Percentiles rank a stretch among this genome's conserved stretches.
These are phyloP conservation scores for Arthrinium puccinioides DNA, from an alignment of 2,329 filamentous ascomycete genomes.

Conservation along the genomic window DNA sequence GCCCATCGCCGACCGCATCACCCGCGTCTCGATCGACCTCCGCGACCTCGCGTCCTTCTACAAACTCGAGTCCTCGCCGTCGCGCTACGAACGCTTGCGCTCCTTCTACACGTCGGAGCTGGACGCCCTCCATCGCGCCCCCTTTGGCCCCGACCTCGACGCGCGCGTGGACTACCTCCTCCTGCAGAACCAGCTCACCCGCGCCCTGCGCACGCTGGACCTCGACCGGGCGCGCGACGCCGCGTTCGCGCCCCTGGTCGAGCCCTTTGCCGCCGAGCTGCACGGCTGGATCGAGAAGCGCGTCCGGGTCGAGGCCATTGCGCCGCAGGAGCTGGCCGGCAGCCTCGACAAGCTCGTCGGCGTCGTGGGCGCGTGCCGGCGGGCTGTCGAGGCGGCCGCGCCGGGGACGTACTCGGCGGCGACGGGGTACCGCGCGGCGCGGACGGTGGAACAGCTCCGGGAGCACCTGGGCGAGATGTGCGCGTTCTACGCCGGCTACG, in stretches of 20 bases:
- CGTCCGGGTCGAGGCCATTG: slow-evolving; percentile 34
- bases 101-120: slow-evolving; percentile 36
- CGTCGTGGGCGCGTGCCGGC: slow-evolving; percentile 23
- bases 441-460: slow-evolving; percentile 31
- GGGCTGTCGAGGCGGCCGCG: slow-evolving; percentile 25
- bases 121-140: slow-evolving; percentile 20
- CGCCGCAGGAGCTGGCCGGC: slow-evolving; percentile 33
- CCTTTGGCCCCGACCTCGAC: slow-evolving; percentile 32
- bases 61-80: slow-evolving; percentile 36
- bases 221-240: slow-evolving; percentile 29
- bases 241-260: slow-evolving; percentile 30
- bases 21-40: slow-evolving; percentile 36
- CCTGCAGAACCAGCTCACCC: slow-evolving; percentile 36
- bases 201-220: slow-evolving; percentile 27
- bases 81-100: slow-evolving; percentile 29
- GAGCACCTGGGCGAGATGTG: slow-evolving; percentile 37
- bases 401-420: slow-evolving; percentile 28
- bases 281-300: slow-evolving; percentile 39
- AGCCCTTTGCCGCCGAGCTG: slow-evolving; percentile 34
- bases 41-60: slow-evolving; percentile 41
- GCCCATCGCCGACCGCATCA: slow-evolving; percentile 32
- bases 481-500: slow-evolving; percentile 45
- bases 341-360: slow-evolving; percentile 28
- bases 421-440: slow-evolving; percentile 38
- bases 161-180: slow-evolving; percentile 42